Base-by-base conservation (phyloP, 345 rosid genomes). In the Arabidopsis suecica region DNA sequence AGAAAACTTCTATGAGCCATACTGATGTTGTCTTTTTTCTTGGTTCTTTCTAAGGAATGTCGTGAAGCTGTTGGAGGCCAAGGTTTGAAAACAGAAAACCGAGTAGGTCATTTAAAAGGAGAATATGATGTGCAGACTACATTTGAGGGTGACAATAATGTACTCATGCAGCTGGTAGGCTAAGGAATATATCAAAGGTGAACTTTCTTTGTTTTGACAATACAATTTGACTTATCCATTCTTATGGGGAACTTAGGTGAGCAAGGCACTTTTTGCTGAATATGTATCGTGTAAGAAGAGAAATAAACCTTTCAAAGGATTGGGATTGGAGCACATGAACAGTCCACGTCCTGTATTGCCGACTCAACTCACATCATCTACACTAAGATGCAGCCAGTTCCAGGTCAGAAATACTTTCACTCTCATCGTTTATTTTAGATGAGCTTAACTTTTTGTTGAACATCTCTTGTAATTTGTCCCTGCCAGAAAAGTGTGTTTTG, bases 51-150 rank as follows among this genome's bases (percentile, higher is more conserved):
- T 41, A 59, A 91, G 98, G 98, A 94, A 87, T 91, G 98, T 20
- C 98, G 96, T 72, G 98, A 94, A 88, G 98, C 97, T 53, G 86
- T 91, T 71, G 97, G 96, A 80, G 98, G 97, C 55, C 98, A 94
- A 82, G 97, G 98, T 41, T 54, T 90, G 74, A 94, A 90, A 86
- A 88, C 93, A 34, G 97, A 94, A 80, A 95, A 91, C 79, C 89
- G 71, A 61, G 81, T 95, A 56, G 99, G 99, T 72, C 92, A 88
- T 45, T 58, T 90, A 77, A 95, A 86, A 86, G 81, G 89, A 72
- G 99, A 95, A 85, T 87, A 41, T 73, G 97, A 95, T 75, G 97
- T 91, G 62, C 99, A 91, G 73, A 82, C 89, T 62, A 95, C 99
- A 25, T 90, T 95, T 75, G 99, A 95, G 78, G 97, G 97, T 61